Percentiles rank a stretch among this genome's conserved stretches.
Evolutionary conservation across 73 alveolate species (phyloP).

Genomic region (Paramecium sexaurelia): DNA sequence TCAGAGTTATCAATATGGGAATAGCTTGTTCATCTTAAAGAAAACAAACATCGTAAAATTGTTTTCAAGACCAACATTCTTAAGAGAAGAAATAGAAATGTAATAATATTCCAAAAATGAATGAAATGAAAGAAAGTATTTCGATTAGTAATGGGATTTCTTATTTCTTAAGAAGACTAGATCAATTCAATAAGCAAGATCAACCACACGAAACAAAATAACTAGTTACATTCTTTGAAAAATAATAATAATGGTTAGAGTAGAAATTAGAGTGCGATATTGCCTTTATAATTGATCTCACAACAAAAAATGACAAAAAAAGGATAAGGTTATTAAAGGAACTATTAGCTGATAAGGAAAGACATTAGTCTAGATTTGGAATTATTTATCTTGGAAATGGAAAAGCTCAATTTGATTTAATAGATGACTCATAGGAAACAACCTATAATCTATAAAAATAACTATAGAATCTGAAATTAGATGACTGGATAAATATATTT

Average conservation of each 20-base stretch:
- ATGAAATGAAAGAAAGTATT: not conserved
- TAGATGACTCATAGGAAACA: not conserved
- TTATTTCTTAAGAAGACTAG: not conserved
- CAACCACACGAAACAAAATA: not conserved
- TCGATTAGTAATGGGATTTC: not conserved
- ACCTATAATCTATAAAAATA: not conserved
- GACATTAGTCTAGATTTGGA: slow-evolving; percentile 25
- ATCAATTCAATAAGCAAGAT: not conserved
- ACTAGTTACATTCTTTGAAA: not conserved
- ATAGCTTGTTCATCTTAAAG: not conserved
- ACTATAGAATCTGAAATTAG: slow-evolving; percentile 3
- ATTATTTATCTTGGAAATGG: not conserved
- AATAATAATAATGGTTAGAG: not conserved
- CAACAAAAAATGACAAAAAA: slow-evolving; percentile 20
- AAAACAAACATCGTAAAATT: not conserved
- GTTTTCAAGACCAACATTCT: not conserved
- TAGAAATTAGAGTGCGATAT: slow-evolving; percentile 15
- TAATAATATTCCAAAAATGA: not conserved
- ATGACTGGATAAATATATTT: not conserved
- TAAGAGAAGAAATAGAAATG: not conserved
- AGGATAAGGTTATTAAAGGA: not conserved
- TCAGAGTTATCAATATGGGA: not conserved
- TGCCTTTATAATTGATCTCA: slow-evolving; percentile 10
- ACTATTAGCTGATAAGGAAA: slow-evolving; percentile 4
- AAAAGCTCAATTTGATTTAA: slow-evolving; percentile 3